Conservation (phyloP, 2,329 filamentous ascomycete species). For the Ophiostoma montium region DNA sequence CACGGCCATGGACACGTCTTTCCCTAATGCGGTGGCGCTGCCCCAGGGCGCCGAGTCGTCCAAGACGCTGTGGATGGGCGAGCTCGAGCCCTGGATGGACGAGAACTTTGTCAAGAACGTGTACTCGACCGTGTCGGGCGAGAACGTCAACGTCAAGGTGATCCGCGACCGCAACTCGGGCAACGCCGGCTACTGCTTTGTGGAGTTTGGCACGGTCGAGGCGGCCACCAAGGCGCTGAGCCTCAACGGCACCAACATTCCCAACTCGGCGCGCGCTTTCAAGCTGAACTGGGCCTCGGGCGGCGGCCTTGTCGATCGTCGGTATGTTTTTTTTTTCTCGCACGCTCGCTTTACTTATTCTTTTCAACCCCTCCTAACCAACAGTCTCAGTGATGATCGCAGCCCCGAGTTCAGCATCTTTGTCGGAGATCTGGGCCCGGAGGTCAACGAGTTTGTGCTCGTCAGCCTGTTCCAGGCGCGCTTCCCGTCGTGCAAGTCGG, state of each 20-base stretch:
- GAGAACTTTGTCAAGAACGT: slow-evolving; percentile 96
- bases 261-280: slow-evolving; percentile 88
- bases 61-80: slow-evolving; percentile 74
- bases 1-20: slow-evolving; percentile 16
- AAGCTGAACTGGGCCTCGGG: slow-evolving; percentile 99
- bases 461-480: slow-evolving; percentile 94
- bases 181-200: slow-evolving; percentile 97
- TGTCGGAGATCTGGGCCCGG: slow-evolving; percentile 90
- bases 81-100: slow-evolving; percentile 98
- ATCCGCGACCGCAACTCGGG: slow-evolving; percentile 98
- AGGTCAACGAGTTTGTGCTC: slow-evolving; percentile 96
- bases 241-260: slow-evolving; percentile 78
- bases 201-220: slow-evolving; percentile 73
- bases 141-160: slow-evolving; percentile 97
- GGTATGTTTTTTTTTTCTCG: slow-evolving; percentile 37
- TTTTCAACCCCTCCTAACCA: neutral
- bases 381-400: slow-evolving; percentile 61
- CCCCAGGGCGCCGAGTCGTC: slow-evolving; percentile 28
- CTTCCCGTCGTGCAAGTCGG: slow-evolving; percentile 95
- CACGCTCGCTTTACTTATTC: neutral
- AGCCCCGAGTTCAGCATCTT: slow-evolving; percentile 96
- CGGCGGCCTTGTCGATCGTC: slow-evolving; percentile 85
- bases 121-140: slow-evolving; percentile 76
- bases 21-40: slow-evolving; percentile 12
- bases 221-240: slow-evolving; percentile 83